Conservation (phyloP, 257 asterid genomes). For the Salvia hispanica region DNA sequence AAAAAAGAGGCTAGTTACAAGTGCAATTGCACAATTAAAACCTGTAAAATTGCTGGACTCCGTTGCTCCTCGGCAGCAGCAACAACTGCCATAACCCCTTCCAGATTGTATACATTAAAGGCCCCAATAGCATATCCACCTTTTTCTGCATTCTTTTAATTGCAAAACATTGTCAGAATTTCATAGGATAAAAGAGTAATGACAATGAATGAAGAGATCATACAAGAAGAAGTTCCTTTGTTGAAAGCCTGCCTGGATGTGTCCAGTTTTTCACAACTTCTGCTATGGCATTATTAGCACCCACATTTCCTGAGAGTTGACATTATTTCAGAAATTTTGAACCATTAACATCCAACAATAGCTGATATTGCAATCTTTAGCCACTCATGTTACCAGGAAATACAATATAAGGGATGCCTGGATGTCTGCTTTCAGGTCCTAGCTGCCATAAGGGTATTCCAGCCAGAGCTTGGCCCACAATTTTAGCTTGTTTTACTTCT, state of each 20-base stretch:
- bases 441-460: slow-evolving; percentile 98
- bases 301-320: slow-evolving; percentile 82
- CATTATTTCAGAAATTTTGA: slow-evolving; percentile 27
- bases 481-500: slow-evolving; percentile 84
- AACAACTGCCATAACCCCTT: slow-evolving; percentile 94
- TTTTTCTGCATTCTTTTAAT: slow-evolving; percentile 74
- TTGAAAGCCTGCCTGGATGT: slow-evolving; percentile 66
- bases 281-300: slow-evolving; percentile 84
- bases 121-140: slow-evolving; percentile 96
- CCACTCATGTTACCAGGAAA: slow-evolving; percentile 71
- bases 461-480: slow-evolving; percentile 93
- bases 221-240: slow-evolving; percentile 82
- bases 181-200: slow-evolving; percentile 19
- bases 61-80: slow-evolving; percentile 87
- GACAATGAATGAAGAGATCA: slow-evolving; percentile 34
- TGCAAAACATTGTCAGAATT: slow-evolving; percentile 33
- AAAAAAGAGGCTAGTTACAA: neutral
- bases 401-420: slow-evolving; percentile 90
- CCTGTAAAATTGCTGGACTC: slow-evolving; percentile 99
- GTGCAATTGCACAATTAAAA: slow-evolving; percentile 34
- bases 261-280: slow-evolving; percentile 85
- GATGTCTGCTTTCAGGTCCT: slow-evolving; percentile 96
- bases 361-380: neutral
- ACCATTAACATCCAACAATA: slow-evolving; percentile 19
- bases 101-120: slow-evolving; percentile 87